Conservation (phyloP, 352 stramenopile species). For the Hyaloperonospora arabidopsidis region DNA sequence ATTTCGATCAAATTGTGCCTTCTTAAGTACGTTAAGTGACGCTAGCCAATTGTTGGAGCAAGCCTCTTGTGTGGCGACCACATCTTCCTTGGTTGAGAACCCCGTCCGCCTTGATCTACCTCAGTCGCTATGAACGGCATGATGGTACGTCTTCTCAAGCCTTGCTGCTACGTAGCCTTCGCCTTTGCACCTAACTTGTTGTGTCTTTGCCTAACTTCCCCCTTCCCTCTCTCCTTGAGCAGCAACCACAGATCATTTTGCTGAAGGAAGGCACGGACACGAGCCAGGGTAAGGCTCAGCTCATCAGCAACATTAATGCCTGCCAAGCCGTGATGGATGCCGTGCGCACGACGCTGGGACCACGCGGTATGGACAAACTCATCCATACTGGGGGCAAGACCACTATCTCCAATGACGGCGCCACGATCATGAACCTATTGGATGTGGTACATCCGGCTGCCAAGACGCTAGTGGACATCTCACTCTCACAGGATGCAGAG, state of each 20-base stretch:
- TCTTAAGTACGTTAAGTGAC: slow-evolving; percentile 1
- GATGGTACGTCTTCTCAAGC: slow-evolving; percentile 25
- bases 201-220: not conserved
- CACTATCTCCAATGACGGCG: slow-evolving; percentile 98
- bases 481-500: slow-evolving; percentile 86
- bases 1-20: too few species aligned
- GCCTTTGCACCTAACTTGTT: not conserved
- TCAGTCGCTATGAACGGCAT: slow-evolving; percentile 29
- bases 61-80: slow-evolving; percentile 21
- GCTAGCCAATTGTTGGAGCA: slow-evolving; percentile 10
- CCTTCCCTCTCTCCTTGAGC: not conserved
- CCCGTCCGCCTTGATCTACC: slow-evolving; percentile 6
- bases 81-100: slow-evolving; percentile 26
- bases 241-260: slow-evolving; percentile 97
- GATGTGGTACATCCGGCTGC: slow-evolving; percentile 98
- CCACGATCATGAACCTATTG: slow-evolving; percentile 97
- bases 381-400: slow-evolving; percentile 89
- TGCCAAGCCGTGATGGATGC: slow-evolving; percentile 95
- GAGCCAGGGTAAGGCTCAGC: slow-evolving; percentile 94
- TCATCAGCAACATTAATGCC: slow-evolving; percentile 89
- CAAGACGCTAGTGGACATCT: slow-evolving; percentile 98
- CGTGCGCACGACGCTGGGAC: slow-evolving; percentile 95
- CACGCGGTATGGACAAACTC: slow-evolving; percentile 99
- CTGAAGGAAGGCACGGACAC: slow-evolving; percentile 98
- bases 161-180: too few species aligned